phyloP scores from a whole-genome alignment of 345 rosid species.

The Dipteronia sinensis region DNA sequence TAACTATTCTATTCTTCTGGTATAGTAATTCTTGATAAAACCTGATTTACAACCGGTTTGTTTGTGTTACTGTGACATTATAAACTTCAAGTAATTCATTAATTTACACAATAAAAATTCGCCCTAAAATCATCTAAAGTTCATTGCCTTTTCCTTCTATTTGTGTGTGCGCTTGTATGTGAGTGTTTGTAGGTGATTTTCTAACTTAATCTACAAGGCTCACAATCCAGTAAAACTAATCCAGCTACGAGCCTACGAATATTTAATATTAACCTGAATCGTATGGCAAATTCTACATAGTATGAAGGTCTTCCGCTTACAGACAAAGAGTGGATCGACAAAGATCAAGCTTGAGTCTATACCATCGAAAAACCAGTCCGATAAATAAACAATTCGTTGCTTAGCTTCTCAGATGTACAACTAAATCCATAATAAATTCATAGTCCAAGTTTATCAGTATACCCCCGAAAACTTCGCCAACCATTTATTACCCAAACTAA shows the following conservation, averaged over 20 bases:
- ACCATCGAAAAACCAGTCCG: background rate
- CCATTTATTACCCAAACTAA: background rate
- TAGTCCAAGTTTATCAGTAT: no score
- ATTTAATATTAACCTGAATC: background rate
- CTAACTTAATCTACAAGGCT: background rate
- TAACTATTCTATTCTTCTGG: background rate
- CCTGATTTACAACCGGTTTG: background rate
- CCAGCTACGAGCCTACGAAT: background rate
- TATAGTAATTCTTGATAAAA: background rate
- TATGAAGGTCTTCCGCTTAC: background rate
- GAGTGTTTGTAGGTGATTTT: background rate
- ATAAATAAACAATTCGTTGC: background rate
- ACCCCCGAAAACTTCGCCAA: no score
- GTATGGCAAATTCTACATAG: background rate
- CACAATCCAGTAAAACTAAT: background rate
- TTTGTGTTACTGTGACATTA: background rate
- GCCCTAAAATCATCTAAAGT: no score
- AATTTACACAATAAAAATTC: background rate
- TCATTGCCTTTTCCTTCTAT: no score
- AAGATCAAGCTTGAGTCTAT: background rate
- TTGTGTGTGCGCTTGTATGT: no score
- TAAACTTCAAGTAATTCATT: background rate
- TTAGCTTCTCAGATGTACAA: background rate
- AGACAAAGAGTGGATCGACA: background rate
- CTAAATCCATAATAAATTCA: background rate